Evolutionary conservation across 106 monocot genomes (phyloP).

Genomic region (Platanthera zijinensis): DNA sequence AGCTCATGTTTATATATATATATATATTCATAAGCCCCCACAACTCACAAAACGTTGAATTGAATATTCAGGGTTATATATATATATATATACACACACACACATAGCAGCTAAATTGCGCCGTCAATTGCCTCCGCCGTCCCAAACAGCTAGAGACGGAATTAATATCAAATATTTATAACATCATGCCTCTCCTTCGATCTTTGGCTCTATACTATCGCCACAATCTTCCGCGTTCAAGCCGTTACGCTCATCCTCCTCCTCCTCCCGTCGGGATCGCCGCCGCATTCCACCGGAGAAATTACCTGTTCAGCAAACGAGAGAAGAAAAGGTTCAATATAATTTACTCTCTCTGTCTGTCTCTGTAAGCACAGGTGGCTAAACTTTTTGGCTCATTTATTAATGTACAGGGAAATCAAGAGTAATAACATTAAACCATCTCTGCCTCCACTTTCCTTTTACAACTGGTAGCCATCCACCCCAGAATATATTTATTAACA

Average conservation of each 20-base stretch:
- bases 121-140: no score
- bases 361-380: no score
- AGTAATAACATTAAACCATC: background rate
- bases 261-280: background rate
- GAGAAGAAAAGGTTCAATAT: background rate
- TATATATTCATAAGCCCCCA: no score
- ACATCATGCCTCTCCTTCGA: conserved; percentile 16
- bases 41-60: no score
- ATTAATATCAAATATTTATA: background rate
- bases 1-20: background rate
- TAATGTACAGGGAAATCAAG: conserved; percentile 3
- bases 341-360: background rate
- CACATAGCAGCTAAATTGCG: no score
- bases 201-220: conserved; percentile 14
- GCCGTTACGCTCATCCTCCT: background rate
- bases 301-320: conserved; percentile 1
- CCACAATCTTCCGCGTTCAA: background rate
- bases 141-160: background rate
- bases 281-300: background rate
- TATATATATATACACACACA: no score
- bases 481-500: background rate
- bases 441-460: conserved; percentile 12
- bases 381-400: background rate
- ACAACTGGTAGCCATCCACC: conserved; percentile 18
- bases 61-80: no score